Percentiles rank a stretch among this genome's conserved stretches.
phyloP scores from a whole-genome alignment of 116 monocot species.

The Zostera marina region DNA sequence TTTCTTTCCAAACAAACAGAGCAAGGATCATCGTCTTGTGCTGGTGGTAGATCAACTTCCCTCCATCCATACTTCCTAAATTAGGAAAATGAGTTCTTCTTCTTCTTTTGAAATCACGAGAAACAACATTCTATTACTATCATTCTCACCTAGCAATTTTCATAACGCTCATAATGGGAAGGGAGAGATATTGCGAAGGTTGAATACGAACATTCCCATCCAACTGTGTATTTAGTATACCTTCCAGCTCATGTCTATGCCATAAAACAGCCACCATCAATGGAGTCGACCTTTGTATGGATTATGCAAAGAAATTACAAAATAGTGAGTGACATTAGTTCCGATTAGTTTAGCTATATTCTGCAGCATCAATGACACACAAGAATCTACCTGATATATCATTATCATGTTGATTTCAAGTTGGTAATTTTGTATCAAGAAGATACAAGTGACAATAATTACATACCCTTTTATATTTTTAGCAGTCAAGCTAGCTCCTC shows the following conservation, averaged over 20 bases:
- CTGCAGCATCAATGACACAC: not conserved
- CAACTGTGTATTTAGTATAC: conserved; percentile 37
- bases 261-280: conserved; percentile 89
- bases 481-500: conserved; percentile 70
- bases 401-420: too few relatives aligned
- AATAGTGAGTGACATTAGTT: not conserved
- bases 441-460: too few relatives aligned
- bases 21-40: conserved; percentile 50
- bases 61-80: conserved; percentile 73
- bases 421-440: not conserved
- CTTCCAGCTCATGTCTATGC: conserved; percentile 83
- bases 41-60: conserved; percentile 25
- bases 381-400: not conserved
- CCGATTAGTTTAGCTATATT: not conserved
- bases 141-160: conserved; percentile 59
- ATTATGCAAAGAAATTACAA: not conserved
- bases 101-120: not conserved
- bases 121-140: not conserved
- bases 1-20: conserved; percentile 73
- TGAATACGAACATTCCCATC: conserved; percentile 33
- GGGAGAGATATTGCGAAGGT: conserved; percentile 80
- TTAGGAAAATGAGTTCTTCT: not conserved
- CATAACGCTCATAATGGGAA: conserved; percentile 87
- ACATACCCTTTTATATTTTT: conserved; percentile 84
- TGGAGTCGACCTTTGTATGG: conserved; percentile 56